Evolutionary conservation across 2,329 filamentous ascomycete genomes (phyloP), one percentile per base, ranked within the genome.

Genomic region (Decorospora gaudefroyi): DNA sequence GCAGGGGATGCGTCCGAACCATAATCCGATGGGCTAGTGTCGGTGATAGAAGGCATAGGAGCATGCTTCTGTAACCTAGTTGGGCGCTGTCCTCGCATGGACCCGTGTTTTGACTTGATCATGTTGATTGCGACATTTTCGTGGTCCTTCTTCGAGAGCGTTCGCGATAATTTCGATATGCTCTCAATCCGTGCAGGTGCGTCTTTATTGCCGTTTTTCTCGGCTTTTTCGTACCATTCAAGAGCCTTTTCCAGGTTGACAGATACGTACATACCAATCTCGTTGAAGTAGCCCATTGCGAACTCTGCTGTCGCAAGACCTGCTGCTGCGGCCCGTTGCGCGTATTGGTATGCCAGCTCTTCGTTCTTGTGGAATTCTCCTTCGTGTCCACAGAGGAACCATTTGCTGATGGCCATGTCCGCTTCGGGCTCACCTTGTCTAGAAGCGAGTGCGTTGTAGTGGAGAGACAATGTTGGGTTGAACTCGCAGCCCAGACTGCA

Each of bases 371-470:
- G 82, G 65, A 99, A 96, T 5, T 95, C 79, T 15, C 86, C 87
- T 57, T 97, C 92, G 55, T 93, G 91, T 2, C 93, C 93, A 63
- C 95, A 97, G 18, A 99, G 78, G 67, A 97, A 99, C 93, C 93
- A 99, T 71, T 96, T 93, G 72, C 92, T 97, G 49, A 99, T 90
- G 18, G 92, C 90, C 72, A 99, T 87, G 48, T 96, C 90, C 0
- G 92, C 93, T 68, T 99, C 93, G 0, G 90, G 79, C 61, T 97
- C 90, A 12, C 91, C 92, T 72, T 97, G 93, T 54, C 88, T 85
- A 9, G 93, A 88, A 15, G 93, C 92, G 21, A 99, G 79, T 25
- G 90, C 89, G 64, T 97, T 96, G 75, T 99, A 99, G 68, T 99
- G 93, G 40, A 99, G 74, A 1, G 92, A 97, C 45, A 95, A 80